These are phyloP conservation scores for Harringtonia lauricola DNA, from an alignment of 2,329 filamentous ascomycete species.

Conservation along the genomic window DNA sequence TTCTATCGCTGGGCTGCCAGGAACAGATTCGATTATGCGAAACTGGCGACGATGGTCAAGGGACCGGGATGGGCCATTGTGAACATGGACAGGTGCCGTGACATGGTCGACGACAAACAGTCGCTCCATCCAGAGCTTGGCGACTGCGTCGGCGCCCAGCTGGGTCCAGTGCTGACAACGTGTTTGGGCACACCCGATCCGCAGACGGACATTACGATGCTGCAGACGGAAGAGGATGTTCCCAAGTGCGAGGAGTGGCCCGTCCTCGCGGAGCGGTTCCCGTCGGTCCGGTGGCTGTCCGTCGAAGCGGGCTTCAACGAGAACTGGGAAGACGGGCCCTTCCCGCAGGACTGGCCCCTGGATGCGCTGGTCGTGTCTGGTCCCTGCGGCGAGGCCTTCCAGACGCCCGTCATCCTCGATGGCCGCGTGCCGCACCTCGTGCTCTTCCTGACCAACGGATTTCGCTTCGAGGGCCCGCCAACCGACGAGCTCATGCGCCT, in stretches of 20 bases:
- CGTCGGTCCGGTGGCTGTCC: background rate
- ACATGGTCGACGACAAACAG: no score
- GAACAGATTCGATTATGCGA: no score
- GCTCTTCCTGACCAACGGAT: background rate
- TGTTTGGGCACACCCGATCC: no score
- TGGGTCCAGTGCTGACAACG: no score
- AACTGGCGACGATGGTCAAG: no score
- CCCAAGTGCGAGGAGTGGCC: background rate
- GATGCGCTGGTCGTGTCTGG: background rate
- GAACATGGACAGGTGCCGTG: no score
- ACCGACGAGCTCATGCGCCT: background rate
- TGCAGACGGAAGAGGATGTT: background rate
- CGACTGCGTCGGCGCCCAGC: no score
- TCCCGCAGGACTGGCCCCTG: background rate
- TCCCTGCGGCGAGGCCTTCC: background rate
- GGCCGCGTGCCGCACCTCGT: background rate
- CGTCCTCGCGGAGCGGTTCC: background rate
- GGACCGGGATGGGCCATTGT: no score
- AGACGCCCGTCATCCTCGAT: background rate
- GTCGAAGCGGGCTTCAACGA: background rate
- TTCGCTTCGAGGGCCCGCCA: background rate
- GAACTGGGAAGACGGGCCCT: background rate
- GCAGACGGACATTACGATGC: no score
- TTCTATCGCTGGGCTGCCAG: no score
- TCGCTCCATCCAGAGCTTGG: no score